Base-by-base conservation (phyloP, 106 monocot species). In the Acorus gramineus region DNA sequence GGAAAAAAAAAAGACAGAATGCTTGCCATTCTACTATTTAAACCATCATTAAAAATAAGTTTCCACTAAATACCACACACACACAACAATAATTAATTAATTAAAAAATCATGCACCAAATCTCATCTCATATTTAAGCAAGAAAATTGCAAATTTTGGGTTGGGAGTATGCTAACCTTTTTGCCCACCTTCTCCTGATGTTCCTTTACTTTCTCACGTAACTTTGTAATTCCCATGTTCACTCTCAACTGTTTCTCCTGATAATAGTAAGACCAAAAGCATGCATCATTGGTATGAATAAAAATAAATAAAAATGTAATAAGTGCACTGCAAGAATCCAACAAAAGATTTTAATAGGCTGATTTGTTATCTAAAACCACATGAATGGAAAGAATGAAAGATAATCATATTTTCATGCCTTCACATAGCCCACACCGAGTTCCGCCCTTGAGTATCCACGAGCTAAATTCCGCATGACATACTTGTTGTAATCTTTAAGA, bases 401-500 rank as follows among this genome's bases (percentile, higher is more conserved):
- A 8, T 42, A 9, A 8, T 10, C 11, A 63, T 49, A 52, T 46
- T 56, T 46, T 11, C 68, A 64, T 76, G 65, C 92, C 84, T 92
- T 92, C 51, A 92, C 87, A 74, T 87, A 92, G 74, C 87, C 84
- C 43, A 92, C 86, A 14, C 86, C 86, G 8, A 92, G 81, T 48
- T 92, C 91, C 67, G 86, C 79, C 57, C 86, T 81, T 57, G 86
- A 56, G 72, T 92, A 92, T 12, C 91, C 91, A 55, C 86, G 84
- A 4, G 84, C 86, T 69, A 92, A 81, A 79, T 92, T 92, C 7
- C 91, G 81, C 91, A 82, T 92, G 14, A 92, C 80, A 73, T 87
- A 92, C 64, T 84, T 65, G 69, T 92, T 87, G 59, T 92, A 92
- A 61, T 92, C 87, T 45, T 84, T 92, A 10, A 92, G 68, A 59